phyloP scores from a whole-genome alignment of 1,139 yeast genomes.

The Yamadazyma membranifaciens region DNA sequence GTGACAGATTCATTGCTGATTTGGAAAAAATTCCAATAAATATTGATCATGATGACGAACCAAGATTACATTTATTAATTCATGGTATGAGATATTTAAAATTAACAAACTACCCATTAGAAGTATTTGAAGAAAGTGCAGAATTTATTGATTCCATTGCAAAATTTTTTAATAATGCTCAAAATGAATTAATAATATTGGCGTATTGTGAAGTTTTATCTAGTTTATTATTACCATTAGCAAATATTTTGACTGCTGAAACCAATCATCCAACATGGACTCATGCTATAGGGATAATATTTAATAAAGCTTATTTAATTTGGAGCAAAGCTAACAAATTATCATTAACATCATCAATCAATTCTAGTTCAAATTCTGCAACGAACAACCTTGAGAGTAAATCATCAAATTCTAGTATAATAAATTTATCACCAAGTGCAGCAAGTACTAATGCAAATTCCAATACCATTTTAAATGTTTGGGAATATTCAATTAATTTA shows the following conservation, averaged over 20 bases:
- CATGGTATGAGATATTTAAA: conserved; percentile 88
- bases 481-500: conserved; percentile 72
- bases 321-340: conserved; percentile 27
- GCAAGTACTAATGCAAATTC: conserved; percentile 6
- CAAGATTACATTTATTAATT: conserved; percentile 70
- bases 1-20: conserved; percentile 92
- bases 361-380: not conserved
- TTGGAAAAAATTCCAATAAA: conserved; percentile 72
- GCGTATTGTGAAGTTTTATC: conserved; percentile 87
- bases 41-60: conserved; percentile 59
- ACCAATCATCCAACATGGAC: conserved; percentile 96
- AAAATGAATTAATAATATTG: conserved; percentile 59
- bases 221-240: conserved; percentile 73
- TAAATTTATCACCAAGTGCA: conserved; percentile 16
- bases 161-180: conserved; percentile 71
- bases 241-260: conserved; percentile 87
- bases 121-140: conserved; percentile 87
- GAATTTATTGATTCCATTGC: conserved; percentile 84
- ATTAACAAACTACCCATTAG: conserved; percentile 81
- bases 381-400: conserved; percentile 1
- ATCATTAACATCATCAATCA: not conserved
- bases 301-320: conserved; percentile 44
- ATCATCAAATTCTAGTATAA: conserved; percentile 10
- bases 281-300: conserved; percentile 67
- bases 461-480: conserved; percentile 38